These are phyloP conservation scores for Trifolium dubium DNA, from an alignment of 306 rosid genomes.

Conservation along the genomic window DNA sequence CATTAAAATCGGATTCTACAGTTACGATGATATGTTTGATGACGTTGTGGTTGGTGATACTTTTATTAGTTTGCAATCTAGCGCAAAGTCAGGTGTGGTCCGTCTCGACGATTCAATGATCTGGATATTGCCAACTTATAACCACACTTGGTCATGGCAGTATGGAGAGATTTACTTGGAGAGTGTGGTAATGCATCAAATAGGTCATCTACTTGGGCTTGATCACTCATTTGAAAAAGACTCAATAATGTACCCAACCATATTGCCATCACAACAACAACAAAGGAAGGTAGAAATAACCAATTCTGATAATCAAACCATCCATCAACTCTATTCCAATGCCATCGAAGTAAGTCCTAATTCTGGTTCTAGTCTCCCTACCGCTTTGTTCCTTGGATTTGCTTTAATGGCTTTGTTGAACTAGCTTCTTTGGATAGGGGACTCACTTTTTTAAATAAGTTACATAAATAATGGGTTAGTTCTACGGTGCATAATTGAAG, in stretches of 20 bases:
- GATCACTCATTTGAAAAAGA: background rate
- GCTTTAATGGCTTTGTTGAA: background rate
- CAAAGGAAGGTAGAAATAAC: background rate
- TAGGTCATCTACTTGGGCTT: slow-evolving; percentile 10
- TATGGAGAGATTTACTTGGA: background rate
- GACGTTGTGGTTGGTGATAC: too few relatives aligned
- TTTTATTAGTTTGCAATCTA: too few relatives aligned
- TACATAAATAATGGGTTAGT: too few relatives aligned
- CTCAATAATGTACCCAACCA: slow-evolving; percentile 3
- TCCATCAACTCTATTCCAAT: background rate
- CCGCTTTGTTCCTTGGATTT: slow-evolving; percentile 1
- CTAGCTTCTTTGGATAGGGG: too few relatives aligned
- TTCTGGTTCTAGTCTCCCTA: background rate
- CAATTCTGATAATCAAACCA: background rate
- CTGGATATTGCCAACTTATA: background rate
- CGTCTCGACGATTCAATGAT: fast-evolving
- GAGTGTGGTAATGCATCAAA: background rate
- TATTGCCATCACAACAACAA: slow-evolving; percentile 6
- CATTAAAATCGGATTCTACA: too few relatives aligned
- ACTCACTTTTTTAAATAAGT: too few relatives aligned
- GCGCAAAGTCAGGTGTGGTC: too few relatives aligned
- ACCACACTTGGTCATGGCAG: background rate
- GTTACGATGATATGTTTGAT: background rate
- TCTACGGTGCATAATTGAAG: too few relatives aligned
- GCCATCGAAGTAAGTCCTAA: background rate